Percentiles rank a stretch among this genome's conserved stretches.
Evolutionary conservation across 148 eudicot genomes (phyloP).

Genomic region (Heliosperma pusillum): DNA sequence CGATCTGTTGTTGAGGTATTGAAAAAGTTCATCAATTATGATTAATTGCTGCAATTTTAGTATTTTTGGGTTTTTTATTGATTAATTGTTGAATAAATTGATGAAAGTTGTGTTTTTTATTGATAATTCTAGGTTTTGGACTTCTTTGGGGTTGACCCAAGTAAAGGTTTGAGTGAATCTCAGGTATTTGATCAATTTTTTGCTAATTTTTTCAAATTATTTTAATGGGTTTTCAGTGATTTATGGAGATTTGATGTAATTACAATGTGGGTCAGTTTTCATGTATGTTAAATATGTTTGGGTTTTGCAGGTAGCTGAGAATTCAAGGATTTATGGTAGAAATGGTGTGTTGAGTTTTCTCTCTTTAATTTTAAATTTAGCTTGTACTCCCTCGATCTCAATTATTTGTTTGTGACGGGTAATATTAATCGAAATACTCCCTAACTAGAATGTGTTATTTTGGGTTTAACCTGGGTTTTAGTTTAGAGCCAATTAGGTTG

Average conservation of each 20-base stretch:
- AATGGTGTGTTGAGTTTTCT: constrained; percentile 50
- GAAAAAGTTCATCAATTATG: background rate
- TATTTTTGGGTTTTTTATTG: background rate
- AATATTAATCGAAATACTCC: too few species aligned
- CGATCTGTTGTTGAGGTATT: constrained; percentile 77
- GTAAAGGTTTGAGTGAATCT: constrained; percentile 70
- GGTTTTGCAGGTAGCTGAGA: constrained; percentile 62
- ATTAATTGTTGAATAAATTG: background rate
- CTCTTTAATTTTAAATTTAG: background rate
- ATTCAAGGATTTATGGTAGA: constrained; percentile 71
- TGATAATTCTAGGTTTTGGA: constrained; percentile 58
- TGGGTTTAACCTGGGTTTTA: background rate
- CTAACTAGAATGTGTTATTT: background rate
- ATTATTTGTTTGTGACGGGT: too few species aligned
- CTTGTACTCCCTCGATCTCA: background rate
- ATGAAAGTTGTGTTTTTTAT: background rate
- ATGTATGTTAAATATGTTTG: background rate
- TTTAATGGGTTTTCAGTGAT: background rate
- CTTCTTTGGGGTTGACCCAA: constrained; percentile 68
- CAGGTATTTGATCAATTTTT: constrained; percentile 47
- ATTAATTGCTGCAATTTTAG: background rate
- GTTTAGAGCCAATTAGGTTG: constrained; percentile 7
- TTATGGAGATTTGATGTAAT: background rate
- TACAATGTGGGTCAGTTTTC: background rate
- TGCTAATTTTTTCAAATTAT: background rate